These are phyloP conservation scores for Carex pumila DNA, from an alignment of 176 grass and related monocot species.

Conservation along the genomic window DNA sequence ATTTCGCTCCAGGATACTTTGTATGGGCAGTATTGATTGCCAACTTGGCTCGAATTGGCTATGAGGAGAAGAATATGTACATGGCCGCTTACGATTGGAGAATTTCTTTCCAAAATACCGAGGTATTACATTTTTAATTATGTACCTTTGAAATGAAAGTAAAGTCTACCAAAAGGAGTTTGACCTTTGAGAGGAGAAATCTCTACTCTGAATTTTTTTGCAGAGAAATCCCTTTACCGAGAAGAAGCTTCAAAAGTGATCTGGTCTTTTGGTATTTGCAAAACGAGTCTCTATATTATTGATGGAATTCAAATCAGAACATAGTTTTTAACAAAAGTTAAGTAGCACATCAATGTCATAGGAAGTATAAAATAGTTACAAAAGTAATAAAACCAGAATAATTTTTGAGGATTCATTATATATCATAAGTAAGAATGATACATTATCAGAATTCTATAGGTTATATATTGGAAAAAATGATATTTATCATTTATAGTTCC, in stretches of 20 bases:
- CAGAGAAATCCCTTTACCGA: neutral
- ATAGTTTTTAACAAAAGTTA: neutral
- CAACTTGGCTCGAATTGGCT: conserved; percentile 94
- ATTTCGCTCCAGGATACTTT: conserved; percentile 98
- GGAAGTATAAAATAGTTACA: neutral
- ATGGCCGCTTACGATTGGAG: conserved; percentile 99
- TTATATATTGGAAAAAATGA: neutral
- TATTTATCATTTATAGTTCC: neutral
- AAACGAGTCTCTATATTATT: neutral
- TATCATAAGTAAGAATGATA: neutral
- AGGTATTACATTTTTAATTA: conserved; percentile 41
- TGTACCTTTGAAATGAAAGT: neutral
- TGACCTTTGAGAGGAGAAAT: neutral
- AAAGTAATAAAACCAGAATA: neutral
- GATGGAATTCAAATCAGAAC: neutral
- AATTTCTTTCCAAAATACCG: conserved; percentile 93
- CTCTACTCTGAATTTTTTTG: neutral
- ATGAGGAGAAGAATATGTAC: conserved; percentile 99
- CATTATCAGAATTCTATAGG: neutral
- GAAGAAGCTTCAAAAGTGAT: neutral
- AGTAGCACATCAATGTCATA: neutral
- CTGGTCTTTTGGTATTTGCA: neutral
- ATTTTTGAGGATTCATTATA: neutral
- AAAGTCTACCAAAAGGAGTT: neutral
- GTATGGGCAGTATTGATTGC: conserved; percentile 98